A percentile compares a stretch with the other conserved stretches of the same genome.
Conservation (phyloP, 2,329 filamentous ascomycete genomes). For the Aspergillus hiratsukae region DNA sequence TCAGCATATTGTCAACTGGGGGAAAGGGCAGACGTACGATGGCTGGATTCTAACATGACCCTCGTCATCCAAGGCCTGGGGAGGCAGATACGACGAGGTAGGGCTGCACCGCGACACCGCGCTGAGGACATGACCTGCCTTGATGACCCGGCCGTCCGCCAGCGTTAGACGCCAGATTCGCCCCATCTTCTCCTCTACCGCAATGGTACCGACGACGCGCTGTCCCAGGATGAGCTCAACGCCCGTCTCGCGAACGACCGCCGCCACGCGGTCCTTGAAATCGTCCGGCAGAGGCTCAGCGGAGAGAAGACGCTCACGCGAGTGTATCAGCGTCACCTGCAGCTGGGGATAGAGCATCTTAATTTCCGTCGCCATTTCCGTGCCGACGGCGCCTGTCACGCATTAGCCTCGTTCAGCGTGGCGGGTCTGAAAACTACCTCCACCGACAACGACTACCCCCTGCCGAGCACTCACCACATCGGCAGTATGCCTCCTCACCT, state of each 20-base stretch:
- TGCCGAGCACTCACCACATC: conserved; percentile 46
- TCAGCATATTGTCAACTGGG: background rate
- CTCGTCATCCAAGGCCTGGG: conserved; percentile 55
- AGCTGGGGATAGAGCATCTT: conserved; percentile 62
- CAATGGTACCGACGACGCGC: conserved; percentile 22
- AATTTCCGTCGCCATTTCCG: conserved; percentile 77
- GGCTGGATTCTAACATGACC: conserved; percentile 62
- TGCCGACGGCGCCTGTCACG: conserved; percentile 63
- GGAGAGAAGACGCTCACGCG: conserved; percentile 64
- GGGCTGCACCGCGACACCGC: conserved; percentile 62
- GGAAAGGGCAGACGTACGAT: conserved; percentile 26
- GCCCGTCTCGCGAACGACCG: conserved; percentile 56
- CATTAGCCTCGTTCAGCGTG: background rate
- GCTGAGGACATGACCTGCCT: conserved; percentile 63
- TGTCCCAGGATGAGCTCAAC: conserved; percentile 43
- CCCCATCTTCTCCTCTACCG: conserved; percentile 10
- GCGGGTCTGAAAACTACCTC: conserved; percentile 41
- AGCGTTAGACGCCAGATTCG: conserved; percentile 48
- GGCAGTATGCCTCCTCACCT: conserved; percentile 17
- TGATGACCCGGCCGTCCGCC: conserved; percentile 55
- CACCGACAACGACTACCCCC: conserved; percentile 65
- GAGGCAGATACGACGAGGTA: conserved; percentile 60
- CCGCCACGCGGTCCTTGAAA: conserved; percentile 57
- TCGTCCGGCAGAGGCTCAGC: conserved; percentile 67
- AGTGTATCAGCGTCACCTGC: conserved; percentile 71